Conservation (phyloP, 1,139 yeast species). For the Saccharomyces hybrid region DNA sequence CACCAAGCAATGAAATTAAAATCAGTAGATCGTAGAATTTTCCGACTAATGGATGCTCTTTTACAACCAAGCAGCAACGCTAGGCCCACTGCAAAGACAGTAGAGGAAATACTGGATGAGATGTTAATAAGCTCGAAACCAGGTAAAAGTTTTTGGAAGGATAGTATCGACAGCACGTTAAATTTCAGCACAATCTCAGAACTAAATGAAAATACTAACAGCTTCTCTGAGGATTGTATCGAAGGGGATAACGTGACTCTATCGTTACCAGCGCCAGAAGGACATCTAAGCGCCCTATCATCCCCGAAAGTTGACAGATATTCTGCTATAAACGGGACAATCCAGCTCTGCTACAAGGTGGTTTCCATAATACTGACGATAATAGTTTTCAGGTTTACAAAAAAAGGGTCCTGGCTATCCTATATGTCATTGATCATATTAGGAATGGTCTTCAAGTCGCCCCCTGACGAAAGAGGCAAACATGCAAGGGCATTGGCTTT, state of each 20-base stretch:
- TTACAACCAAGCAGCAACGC: constrained; percentile 33
- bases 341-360: background rate
- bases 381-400: background rate
- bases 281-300: background rate
- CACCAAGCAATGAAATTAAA: constrained; percentile 20
- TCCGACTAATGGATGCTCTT: constrained; percentile 35
- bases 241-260: background rate
- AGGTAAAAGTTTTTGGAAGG: background rate
- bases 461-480: background rate
- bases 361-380: background rate
- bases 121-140: constrained; percentile 5
- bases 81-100: constrained; percentile 42
- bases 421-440: background rate
- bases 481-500: background rate
- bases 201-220: background rate
- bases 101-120: constrained; percentile 31
- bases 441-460: background rate
- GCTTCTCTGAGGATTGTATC: background rate
- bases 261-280: background rate
- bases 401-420: background rate
- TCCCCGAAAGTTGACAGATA: background rate
- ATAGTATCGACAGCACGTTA: background rate
- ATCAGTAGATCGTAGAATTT: constrained; percentile 36
- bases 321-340: background rate
- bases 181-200: background rate